Evolutionary conservation across 2,329 filamentous ascomycete species (phyloP), one percentile per base, ranked within the genome.

Genomic region (Phyllosticta citrichinensis): DNA sequence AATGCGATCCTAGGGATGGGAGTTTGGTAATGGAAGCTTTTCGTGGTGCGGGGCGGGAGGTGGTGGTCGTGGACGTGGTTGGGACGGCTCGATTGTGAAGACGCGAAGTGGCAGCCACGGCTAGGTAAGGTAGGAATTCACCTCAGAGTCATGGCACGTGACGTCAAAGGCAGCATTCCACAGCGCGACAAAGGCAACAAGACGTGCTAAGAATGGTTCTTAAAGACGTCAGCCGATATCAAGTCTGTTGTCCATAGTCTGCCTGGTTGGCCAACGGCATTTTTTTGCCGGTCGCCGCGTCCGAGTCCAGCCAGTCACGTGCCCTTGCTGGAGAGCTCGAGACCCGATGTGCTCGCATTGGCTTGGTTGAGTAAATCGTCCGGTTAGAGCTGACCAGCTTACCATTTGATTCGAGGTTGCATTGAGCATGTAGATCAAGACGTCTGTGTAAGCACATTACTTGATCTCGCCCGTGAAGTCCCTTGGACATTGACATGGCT

Each of bases 91-190:
- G 27, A 30, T 22, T 22, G 22, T 22, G 22, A 60, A 50, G 14
- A 47, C 40, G 40, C 40, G 40, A 30, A 30, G 27, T 30, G 27
- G 27, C 27, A 30, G 22, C 22, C 22, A 22, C 22, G 22, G 22
- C 22, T 22, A 22, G 22, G 22, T 22, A 22, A 22, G 22, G 22
- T 22, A 22, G 27, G 27, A 30, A 30, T 30, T 59, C 50, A 52
- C 30, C 47, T 59, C 54, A 58, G 57, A 58, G 54, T 55, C 52
- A 53, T 60, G 57, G 51, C 58, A 60, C 58, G 58, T 60, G 58
- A 56, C 20, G 2, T 20, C 8, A 19, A 52, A 54, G 25, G 40
- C 58, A 33, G 19, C 53, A 60, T 53, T 53, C 58, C 55, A 47
- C 58, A 56, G 12, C 24, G 30, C 24, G 25, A 19, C 40, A 30